Evolutionary conservation across 2,329 filamentous ascomycete species (phyloP).

Genomic region (Fusarium sp.): DNA sequence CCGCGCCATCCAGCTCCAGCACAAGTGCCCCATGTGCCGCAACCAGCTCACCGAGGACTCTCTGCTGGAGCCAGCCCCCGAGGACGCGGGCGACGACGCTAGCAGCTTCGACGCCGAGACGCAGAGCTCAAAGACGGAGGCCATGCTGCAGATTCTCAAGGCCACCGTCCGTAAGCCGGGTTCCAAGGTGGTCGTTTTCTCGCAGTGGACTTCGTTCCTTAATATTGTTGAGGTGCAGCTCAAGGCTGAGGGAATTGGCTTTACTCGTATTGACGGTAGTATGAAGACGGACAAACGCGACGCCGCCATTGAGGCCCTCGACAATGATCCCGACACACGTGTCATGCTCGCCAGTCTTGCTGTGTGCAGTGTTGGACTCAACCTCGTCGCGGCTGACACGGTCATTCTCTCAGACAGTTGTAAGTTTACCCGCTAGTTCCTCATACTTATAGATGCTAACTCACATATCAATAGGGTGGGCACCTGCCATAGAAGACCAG

Average conservation of each 20-base stretch:
- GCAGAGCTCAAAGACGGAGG: constrained; percentile 83
- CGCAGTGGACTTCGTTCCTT: constrained; percentile 79
- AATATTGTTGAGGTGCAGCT: constrained; percentile 75
- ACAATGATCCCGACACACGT: constrained; percentile 70
- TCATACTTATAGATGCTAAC: neutral
- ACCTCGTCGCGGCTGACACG: constrained; percentile 84
- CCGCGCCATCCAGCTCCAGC: constrained; percentile 74
- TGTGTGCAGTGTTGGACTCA: constrained; percentile 85
- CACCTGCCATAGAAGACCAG: constrained; percentile 90
- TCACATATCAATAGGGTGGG: constrained; percentile 69
- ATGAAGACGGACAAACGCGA: constrained; percentile 79
- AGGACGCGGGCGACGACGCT: constrained; percentile 55
- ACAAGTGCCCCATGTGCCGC: constrained; percentile 86
- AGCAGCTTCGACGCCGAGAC: constrained; percentile 65
- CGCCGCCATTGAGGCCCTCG: constrained; percentile 70
- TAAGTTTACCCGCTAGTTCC: constrained; percentile 45
- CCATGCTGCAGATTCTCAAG: constrained; percentile 75
- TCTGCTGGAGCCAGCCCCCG: constrained; percentile 69
- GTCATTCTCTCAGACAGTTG: constrained; percentile 83
- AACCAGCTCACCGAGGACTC: constrained; percentile 67
- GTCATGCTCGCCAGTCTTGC: constrained; percentile 83
- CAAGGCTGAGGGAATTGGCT: constrained; percentile 64
- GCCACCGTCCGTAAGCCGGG: constrained; percentile 69
- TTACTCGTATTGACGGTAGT: constrained; percentile 78
- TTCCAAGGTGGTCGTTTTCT: constrained; percentile 77